These are phyloP conservation scores for Ophiocordyceps camponoti-saundersi DNA, from an alignment of 2,329 filamentous ascomycete genomes.

Conservation along the genomic window DNA sequence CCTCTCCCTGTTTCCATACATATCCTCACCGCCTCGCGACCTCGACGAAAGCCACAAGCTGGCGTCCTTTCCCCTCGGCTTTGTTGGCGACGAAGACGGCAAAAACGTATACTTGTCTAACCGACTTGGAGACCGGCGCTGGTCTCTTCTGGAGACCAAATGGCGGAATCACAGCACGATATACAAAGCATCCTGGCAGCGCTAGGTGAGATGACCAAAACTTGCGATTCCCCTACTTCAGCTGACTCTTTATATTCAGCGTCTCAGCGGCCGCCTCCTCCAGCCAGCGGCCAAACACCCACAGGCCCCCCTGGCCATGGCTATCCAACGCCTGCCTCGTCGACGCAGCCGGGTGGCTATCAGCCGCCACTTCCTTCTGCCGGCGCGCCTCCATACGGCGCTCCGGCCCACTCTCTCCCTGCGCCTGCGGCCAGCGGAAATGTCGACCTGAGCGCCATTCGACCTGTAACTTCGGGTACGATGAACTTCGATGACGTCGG, in stretches of 20 bases:
- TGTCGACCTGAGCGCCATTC: constrained; percentile 64
- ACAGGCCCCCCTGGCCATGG: constrained; percentile 19
- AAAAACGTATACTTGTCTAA: not conserved
- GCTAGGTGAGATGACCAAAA: constrained; percentile 19
- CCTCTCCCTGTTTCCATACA: not conserved
- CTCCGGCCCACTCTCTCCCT: constrained; percentile 33
- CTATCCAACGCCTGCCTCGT: constrained; percentile 20
- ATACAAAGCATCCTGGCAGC: constrained; percentile 31
- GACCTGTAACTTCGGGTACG: constrained; percentile 62
- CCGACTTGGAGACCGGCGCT: not conserved
- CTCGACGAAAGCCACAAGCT: not conserved
- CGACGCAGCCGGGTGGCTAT: constrained; percentile 15
- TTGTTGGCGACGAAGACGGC: not conserved
- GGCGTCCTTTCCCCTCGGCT: not conserved
- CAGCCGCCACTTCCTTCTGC: constrained; percentile 17
- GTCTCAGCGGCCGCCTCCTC: constrained; percentile 24
- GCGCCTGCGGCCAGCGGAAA: constrained; percentile 59
- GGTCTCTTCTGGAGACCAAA: not conserved
- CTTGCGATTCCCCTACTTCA: not conserved
- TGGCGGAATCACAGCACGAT: constrained; percentile 22
- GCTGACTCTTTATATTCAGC: constrained; percentile 11
- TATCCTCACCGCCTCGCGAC: not conserved
- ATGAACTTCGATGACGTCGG: constrained; percentile 74
- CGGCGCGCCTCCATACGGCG: constrained; percentile 18
- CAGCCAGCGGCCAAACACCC: constrained; percentile 25